Percentiles rank a stretch among this genome's conserved stretches.
phyloP scores from a whole-genome alignment of 2,329 filamentous ascomycete species.

The Malbranchea cinnamomea region DNA sequence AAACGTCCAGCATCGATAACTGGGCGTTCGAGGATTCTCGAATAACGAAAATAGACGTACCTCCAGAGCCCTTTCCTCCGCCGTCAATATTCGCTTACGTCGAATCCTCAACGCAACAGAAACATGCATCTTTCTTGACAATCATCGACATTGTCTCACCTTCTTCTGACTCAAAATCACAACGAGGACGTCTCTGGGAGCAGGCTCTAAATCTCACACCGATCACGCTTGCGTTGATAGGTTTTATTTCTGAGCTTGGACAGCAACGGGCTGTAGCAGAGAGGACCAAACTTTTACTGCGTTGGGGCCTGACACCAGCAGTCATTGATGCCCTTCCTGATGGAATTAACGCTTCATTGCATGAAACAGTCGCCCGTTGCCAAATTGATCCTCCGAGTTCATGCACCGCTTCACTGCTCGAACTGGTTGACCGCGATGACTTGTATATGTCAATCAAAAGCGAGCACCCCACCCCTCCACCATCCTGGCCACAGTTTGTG shows the following conservation, averaged over 20 bases:
- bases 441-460: slow-evolving; percentile 51
- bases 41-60: slow-evolving; percentile 30
- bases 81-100: slow-evolving; percentile 46
- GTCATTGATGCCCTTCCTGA: slow-evolving; percentile 76
- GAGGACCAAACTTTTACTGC: slow-evolving; percentile 59
- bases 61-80: slow-evolving; percentile 38
- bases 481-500: slow-evolving; percentile 21
- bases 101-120: slow-evolving; percentile 23
- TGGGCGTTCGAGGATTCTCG: slow-evolving; percentile 42
- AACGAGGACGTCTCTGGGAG: slow-evolving; percentile 20
- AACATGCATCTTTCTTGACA: slow-evolving; percentile 31
- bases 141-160: slow-evolving; percentile 35
- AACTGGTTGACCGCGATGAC: slow-evolving; percentile 68
- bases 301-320: slow-evolving; percentile 46
- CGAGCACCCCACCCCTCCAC: slow-evolving; percentile 24
- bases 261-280: slow-evolving; percentile 38
- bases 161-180: slow-evolving; percentile 15
- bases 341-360: slow-evolving; percentile 62
- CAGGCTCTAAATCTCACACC: slow-evolving; percentile 36
- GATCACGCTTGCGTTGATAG: slow-evolving; percentile 54
- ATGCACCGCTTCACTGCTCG: slow-evolving; percentile 58
- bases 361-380: slow-evolving; percentile 71
- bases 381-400: slow-evolving; percentile 65
- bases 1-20: slow-evolving; percentile 39
- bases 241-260: slow-evolving; percentile 47